These are phyloP conservation scores for Beauveria bassiana DNA, from an alignment of 2,329 filamentous ascomycete species.

Conservation along the genomic window DNA sequence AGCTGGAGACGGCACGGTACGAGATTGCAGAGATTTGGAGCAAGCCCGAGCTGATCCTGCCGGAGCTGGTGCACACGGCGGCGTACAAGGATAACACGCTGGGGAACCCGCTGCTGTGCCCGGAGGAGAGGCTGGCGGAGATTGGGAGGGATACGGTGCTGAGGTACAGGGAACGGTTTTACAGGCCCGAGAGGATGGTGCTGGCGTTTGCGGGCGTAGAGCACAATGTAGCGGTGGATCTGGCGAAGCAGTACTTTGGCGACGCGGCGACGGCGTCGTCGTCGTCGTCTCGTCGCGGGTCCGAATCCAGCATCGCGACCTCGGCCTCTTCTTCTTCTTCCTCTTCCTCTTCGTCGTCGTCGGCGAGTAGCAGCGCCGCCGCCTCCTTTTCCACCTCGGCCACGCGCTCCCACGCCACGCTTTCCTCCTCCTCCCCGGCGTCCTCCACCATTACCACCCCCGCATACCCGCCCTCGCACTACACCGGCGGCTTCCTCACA, in stretches of 20 bases:
- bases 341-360: conserved; percentile 26
- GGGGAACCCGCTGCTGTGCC: conserved; percentile 87
- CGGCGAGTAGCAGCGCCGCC: conserved; percentile 62
- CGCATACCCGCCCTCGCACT: conserved; percentile 57
- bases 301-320: conserved; percentile 43
- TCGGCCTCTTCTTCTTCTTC: conserved; percentile 26
- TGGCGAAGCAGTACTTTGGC: conserved; percentile 83
- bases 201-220: conserved; percentile 90
- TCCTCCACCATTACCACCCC: conserved; percentile 33
- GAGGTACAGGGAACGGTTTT: conserved; percentile 76
- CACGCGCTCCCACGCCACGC: conserved; percentile 51
- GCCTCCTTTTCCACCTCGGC: conserved; percentile 80
- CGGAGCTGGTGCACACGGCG: conserved; percentile 90
- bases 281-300: conserved; percentile 42
- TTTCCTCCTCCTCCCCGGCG: conserved; percentile 35
- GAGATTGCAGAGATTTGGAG: conserved; percentile 97
- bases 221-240: conserved; percentile 68
- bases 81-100: conserved; percentile 95
- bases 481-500: conserved; percentile 89
- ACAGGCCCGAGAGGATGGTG: conserved; percentile 83
- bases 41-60: conserved; percentile 91
- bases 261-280: conserved; percentile 60
- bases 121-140: conserved; percentile 66
- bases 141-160: conserved; percentile 70
- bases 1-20: conserved; percentile 86